Evolutionary conservation across 257 asterid species (phyloP).

Genomic region (Knoxia roxburghii): DNA sequence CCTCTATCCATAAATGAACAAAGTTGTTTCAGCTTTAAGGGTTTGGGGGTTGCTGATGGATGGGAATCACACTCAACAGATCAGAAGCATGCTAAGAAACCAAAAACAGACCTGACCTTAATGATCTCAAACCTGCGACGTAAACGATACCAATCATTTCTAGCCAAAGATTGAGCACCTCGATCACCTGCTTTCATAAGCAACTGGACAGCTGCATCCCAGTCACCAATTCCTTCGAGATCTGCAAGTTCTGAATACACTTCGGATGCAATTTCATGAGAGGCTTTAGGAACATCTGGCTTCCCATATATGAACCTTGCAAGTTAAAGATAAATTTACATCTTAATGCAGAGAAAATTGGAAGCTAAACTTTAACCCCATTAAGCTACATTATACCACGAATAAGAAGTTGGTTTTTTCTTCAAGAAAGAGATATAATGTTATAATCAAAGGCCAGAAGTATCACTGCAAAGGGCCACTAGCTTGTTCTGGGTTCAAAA

Average conservation of each 20-base stretch:
- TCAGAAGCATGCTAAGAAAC: background rate
- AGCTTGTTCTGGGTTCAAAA: background rate
- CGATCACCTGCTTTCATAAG: constrained; percentile 79
- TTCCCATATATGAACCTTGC: constrained; percentile 90
- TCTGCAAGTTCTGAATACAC: constrained; percentile 63
- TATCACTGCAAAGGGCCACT: background rate
- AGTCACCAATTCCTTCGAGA: constrained; percentile 59
- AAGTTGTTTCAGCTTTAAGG: background rate
- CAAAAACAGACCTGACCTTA: constrained; percentile 64
- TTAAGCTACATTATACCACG: background rate
- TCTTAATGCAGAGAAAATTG: background rate
- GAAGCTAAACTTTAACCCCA: background rate
- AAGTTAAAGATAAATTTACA: constrained; percentile 19
- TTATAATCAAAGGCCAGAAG: background rate
- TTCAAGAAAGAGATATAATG: background rate
- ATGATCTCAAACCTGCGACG: constrained; percentile 93
- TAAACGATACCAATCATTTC: constrained; percentile 92
- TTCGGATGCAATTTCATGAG: constrained; percentile 56
- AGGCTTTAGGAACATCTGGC: constrained; percentile 90
- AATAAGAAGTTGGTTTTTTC: background rate
- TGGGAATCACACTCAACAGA: background rate
- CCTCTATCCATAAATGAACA: background rate
- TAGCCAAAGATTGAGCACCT: constrained; percentile 55
- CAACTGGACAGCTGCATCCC: constrained; percentile 76
- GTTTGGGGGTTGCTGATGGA: background rate